Conservation (phyloP, 305 asterid species). For the Fraxinus dipetala region DNA sequence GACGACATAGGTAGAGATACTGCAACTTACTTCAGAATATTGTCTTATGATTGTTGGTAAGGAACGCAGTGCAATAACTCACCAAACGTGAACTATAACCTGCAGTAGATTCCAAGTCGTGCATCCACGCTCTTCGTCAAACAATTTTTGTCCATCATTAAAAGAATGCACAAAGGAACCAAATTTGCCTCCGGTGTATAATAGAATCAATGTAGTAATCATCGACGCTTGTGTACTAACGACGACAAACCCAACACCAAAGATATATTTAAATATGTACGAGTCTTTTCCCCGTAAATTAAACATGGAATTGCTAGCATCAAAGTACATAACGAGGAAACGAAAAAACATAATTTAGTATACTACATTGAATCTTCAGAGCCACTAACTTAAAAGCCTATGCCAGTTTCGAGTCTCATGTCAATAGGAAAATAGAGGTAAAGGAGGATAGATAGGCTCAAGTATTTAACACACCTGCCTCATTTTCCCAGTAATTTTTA, state of each 20-base stretch:
- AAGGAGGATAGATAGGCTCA: not conserved
- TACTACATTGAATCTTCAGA: not conserved
- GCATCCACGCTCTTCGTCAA: too few relatives aligned
- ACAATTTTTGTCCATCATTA: not conserved
- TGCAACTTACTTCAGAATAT: not conserved
- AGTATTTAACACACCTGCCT: not conserved
- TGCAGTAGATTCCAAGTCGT: not conserved
- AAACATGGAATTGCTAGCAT: not conserved
- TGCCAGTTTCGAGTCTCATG: not conserved
- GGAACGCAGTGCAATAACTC: not conserved
- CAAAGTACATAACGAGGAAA: not conserved
- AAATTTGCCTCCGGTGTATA: not conserved
- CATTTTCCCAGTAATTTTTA: not conserved
- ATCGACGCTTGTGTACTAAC: not conserved
- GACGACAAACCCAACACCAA: not conserved
- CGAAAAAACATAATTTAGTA: not conserved
- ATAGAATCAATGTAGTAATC: not conserved
- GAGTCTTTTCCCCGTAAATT: not conserved
- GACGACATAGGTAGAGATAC: not conserved
- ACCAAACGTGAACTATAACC: not conserved
- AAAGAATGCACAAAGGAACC: not conserved
- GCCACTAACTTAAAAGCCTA: not conserved
- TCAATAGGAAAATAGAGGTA: not conserved
- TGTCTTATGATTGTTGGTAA: not conserved
- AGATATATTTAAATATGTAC: too few relatives aligned